Conservation (phyloP, 1,284 basidiomycete species). For the Puccinia triticina region DNA sequence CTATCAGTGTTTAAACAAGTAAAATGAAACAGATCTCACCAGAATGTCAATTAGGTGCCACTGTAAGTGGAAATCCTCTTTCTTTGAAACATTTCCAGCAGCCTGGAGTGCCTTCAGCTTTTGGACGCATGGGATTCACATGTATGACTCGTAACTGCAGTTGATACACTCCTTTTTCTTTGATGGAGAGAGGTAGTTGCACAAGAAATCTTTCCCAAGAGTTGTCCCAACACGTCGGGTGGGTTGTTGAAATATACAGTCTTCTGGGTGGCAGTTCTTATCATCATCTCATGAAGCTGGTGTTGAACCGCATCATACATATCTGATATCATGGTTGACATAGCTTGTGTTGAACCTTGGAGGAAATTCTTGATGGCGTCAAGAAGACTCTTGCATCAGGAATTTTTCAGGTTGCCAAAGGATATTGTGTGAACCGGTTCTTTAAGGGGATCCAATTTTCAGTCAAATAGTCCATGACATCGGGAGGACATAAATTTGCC, state of each 20-base stretch:
- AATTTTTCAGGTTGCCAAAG: slow-evolving; percentile 7
- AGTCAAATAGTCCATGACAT: not conserved
- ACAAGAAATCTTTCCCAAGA: not conserved
- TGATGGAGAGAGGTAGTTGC: not conserved
- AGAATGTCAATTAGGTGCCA: not conserved
- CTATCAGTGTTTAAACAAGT: too few relatives aligned
- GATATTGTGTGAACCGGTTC: not conserved
- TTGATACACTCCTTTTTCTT: not conserved
- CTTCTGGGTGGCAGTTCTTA: not conserved
- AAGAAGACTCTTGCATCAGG: not conserved
- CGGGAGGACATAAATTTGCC: not conserved
- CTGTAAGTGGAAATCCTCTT: not conserved
- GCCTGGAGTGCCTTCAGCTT: not conserved
- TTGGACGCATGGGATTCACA: not conserved
- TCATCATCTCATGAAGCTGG: slow-evolving; percentile 6
- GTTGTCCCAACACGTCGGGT: not conserved
- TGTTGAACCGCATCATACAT: not conserved
- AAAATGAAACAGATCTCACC: not conserved
- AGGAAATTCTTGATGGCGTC: not conserved
- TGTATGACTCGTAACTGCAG: not conserved
- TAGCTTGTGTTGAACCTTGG: not conserved
- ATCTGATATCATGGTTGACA: not conserved
- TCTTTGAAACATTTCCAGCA: not conserved
- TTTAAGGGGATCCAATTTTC: not conserved
- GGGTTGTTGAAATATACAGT: not conserved